These are phyloP conservation scores for Suillus placidus DNA, from an alignment of 768 basidiomycete genomes.

Conservation along the genomic window DNA sequence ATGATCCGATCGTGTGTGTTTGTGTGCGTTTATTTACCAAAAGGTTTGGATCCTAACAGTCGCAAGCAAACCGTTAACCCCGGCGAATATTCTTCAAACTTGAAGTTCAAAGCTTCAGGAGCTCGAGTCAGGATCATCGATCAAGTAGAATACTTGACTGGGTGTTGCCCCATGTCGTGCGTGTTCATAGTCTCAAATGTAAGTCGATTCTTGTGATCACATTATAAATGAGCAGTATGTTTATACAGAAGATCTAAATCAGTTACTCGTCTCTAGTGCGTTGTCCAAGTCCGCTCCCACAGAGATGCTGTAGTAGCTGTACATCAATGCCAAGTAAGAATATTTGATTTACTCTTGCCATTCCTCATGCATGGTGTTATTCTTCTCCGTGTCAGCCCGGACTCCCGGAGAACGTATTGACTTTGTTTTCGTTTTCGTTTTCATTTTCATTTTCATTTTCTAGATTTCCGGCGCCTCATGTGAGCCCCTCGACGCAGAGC, in stretches of 20 bases:
- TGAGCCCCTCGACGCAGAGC: not conserved
- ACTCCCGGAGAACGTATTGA: not conserved
- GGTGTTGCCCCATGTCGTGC: not conserved
- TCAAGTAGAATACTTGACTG: not conserved
- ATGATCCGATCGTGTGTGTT: no score
- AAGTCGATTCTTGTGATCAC: not conserved
- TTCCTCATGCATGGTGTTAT: not conserved
- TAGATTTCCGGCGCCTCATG: not conserved
- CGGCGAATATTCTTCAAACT: no score
- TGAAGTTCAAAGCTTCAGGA: no score
- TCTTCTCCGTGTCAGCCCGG: not conserved
- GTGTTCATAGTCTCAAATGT: not conserved
- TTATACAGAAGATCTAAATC: not conserved
- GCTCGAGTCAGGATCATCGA: no score
- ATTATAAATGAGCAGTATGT: not conserved
- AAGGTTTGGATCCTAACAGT: slow-evolving; percentile 5
- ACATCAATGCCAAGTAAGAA: not conserved
- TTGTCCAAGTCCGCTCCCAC: not conserved
- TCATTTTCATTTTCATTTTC: not conserved
- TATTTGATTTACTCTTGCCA: no score
- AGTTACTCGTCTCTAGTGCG: not conserved
- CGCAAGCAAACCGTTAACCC: not conserved
- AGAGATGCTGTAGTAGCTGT: not conserved
- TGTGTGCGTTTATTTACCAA: slow-evolving; percentile 2
- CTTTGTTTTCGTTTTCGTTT: no score